Evolutionary conservation across 2,329 filamentous ascomycete species (phyloP), one percentile per base, ranked within the genome.

Genomic region (Aspergillus sp.): DNA sequence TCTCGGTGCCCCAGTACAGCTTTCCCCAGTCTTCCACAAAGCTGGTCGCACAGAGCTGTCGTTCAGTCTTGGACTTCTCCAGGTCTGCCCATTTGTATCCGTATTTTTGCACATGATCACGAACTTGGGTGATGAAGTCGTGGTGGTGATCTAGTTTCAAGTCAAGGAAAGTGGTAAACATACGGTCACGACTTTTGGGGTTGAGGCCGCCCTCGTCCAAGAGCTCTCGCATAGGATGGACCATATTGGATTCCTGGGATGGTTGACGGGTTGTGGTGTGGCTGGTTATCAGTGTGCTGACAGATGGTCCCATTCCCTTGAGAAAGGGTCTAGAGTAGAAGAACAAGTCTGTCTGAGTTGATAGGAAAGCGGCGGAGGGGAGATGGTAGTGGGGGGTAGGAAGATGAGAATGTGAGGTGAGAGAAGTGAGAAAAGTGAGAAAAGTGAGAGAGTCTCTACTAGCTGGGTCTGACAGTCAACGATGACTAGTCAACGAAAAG

Each of bases 131-230:
- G n/a, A 68, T 46, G 42, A 69, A 67, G 16, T 62, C 39, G 2
- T 39, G 39, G 26, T 66, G 62, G 36, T 65, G 56, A 2, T 56
- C 49, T 1, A 58, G 52, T 20, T 68, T 65, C 26, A 71, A 29
- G 51, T 69, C 69, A 0, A 71, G 62, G 12, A 70, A 65, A 4
- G 52, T 54, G 1, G 65, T 63, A 14, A 71, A 70, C 6, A 64
- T 60, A 2, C 63, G 61, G 18, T 69, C 60, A 3, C 39, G 55
- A 12, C 54, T 64, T 9, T 49, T 61, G 1, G 36, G 29, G 4
- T 26, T 64, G n/a, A 70, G 57, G 2, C 42, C 52, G 2, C 61
- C 63, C 1, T 59, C 18, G 36, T 68, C 62, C 5, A 68, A 57
- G n/a, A 31, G 39, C 2, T 29, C 47, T 49, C 55, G 63, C 59